Evolutionary conservation across 1,139 yeast genomes (phyloP), one percentile per base, ranked within the genome.

Genomic region (Hanseniaspora sp.): DNA sequence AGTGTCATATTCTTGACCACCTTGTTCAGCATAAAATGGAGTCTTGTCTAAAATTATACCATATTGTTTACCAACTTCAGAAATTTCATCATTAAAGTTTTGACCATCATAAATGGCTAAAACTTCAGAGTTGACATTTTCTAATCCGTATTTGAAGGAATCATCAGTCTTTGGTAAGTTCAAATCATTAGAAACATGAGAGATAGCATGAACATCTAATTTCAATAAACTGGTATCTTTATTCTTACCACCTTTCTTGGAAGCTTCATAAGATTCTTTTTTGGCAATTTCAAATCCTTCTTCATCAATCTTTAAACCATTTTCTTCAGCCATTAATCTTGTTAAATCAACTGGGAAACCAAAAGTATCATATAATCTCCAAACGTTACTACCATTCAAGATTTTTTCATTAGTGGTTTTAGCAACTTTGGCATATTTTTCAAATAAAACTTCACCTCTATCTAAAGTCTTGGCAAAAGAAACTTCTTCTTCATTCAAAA

Each of bases 321-420:
- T 87, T 72, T 92, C 99, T 71, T 90, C 97, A 46, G 98, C 98
- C 98, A 92, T 94, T 67, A 92, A 78, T 68, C 95, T 81, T 42
- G 98, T 94, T 69, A 92, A 79, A 71, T 92, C 99, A 55, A 88
- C 96, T 44, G 99, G 99, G 85, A 92, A 92, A 56, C 99, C 99
- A 66, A 90, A 92, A n/a, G 99, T 94, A 65, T 92, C 99, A 64
- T 94, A 94, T 64, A 92, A 76, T 72, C 99, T 81, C 99, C 99
- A 92, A 43, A 92, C 98, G 66, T 92, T 96, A 64, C 79, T 83
- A 67, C 99, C 99, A 52, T 86, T 79, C 59, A 92, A 77, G 43
- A 84, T 79, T 69, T 83, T 90, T 59, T 78, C 80, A 51, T 85
- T 83, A 35, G 83, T 78, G 65, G 82, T 80, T 56, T 84, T 75